phyloP scores from a whole-genome alignment of 2,329 filamentous ascomycete genomes.

The Ophiosphaerella herpotricha region DNA sequence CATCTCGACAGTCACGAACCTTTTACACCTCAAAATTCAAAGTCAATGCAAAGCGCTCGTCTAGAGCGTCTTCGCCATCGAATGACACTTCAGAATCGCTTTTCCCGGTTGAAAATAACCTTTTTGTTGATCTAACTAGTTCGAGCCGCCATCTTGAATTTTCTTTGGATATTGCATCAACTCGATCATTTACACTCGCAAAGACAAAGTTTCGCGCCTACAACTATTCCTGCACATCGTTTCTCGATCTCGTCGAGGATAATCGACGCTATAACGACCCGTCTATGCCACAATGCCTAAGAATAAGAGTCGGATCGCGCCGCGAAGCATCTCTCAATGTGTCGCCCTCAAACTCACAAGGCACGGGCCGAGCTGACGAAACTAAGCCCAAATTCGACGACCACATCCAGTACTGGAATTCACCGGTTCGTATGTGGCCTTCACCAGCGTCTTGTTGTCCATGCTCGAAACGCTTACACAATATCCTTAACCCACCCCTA shows the following conservation, averaged over 20 bases:
- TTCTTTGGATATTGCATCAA: conserved; percentile 51
- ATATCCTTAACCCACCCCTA: conserved; percentile 37
- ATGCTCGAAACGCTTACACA: conserved; percentile 36
- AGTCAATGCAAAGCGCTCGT: conserved; percentile 42
- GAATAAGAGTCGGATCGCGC: conserved; percentile 57
- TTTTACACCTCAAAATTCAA: conserved; percentile 66
- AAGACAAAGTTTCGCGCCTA: conserved; percentile 63
- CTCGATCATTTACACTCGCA: conserved; percentile 55
- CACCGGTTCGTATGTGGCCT: conserved; percentile 42
- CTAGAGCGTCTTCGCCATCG: conserved; percentile 7
- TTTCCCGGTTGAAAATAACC: conserved; percentile 31
- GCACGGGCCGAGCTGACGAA: conserved; percentile 5
- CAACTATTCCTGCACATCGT: conserved; percentile 57
- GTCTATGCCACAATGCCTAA: conserved; percentile 45
- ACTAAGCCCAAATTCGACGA: conserved; percentile 9
- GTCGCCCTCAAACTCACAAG: background rate
- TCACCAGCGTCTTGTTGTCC: conserved; percentile 29
- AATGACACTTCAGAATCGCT: conserved; percentile 6
- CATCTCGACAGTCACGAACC: conserved; percentile 63
- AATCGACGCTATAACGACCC: conserved; percentile 42
- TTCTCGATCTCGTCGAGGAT: conserved; percentile 65
- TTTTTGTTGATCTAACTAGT: conserved; percentile 35
- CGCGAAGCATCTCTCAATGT: conserved; percentile 36
- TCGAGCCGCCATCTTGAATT: conserved; percentile 54
- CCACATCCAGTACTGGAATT: conserved; percentile 30